Percentiles rank a stretch among this genome's conserved stretches.
These are phyloP conservation scores for Solanum aculeatissimum DNA, from an alignment of 305 asterid genomes.

Conservation along the genomic window DNA sequence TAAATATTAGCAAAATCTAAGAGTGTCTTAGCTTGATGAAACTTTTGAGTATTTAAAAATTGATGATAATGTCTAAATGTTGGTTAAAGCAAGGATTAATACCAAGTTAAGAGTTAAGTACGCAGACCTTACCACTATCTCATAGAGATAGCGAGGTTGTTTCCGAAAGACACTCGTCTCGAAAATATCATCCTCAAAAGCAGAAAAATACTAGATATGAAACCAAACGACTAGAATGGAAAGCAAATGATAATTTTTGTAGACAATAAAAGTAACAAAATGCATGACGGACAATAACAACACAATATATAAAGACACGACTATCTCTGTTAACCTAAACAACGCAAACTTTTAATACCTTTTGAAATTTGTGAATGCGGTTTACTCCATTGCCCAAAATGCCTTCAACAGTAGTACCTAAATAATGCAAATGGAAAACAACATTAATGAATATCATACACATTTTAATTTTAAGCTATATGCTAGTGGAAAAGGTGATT, in stretches of 20 bases:
- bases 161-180: no score
- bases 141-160: no score
- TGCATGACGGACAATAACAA: no score
- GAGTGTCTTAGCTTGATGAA: neutral
- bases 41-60: neutral
- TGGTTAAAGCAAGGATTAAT: neutral
- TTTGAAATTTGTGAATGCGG: conserved; percentile 14
- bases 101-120: neutral
- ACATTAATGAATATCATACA: neutral
- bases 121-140: no score
- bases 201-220: no score
- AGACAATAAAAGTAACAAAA: no score
- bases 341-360: conserved; percentile 21
- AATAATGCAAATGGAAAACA: neutral
- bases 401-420: conserved; percentile 18
- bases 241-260: no score
- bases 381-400: conserved; percentile 5
- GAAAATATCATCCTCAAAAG: no score
- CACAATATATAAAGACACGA: no score
- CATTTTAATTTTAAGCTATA: neutral
- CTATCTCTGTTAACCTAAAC: no score
- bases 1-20: neutral
- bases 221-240: no score
- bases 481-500: neutral
- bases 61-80: neutral